phyloP scores from a whole-genome alignment of 164 flowering plant genomes.

The Houttuynia cordata region DNA sequence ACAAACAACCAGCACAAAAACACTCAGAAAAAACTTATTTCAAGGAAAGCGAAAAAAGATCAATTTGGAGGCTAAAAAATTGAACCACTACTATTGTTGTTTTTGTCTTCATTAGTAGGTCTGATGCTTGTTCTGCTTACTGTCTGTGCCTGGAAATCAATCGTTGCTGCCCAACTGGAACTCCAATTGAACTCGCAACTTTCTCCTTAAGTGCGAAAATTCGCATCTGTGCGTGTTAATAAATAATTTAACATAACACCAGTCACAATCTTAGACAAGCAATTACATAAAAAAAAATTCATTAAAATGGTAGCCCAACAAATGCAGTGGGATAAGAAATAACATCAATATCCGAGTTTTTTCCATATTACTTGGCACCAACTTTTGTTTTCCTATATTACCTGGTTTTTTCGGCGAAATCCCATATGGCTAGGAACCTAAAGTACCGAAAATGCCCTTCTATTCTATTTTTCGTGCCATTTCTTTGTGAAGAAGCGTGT shows the following conservation, averaged over 20 bases:
- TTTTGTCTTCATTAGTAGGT: conserved; percentile 33
- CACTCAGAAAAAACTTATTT: neutral
- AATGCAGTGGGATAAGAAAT: too few species aligned
- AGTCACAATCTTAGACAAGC: neutral
- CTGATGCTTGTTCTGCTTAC: conserved; percentile 34
- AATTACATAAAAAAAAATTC: neutral
- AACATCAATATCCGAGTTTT: too few species aligned
- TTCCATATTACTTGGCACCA: too few species aligned
- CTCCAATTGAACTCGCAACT: conserved; percentile 53
- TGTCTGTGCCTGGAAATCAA: conserved; percentile 77
- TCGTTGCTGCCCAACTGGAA: conserved; percentile 85
- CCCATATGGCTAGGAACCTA: too few species aligned
- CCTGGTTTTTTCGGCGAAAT: too few species aligned
- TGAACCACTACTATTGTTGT: conserved; percentile 36
- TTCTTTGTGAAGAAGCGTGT: too few species aligned
- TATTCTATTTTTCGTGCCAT: too few species aligned
- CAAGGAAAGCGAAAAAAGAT: conserved; percentile 1
- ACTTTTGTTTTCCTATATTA: too few species aligned
- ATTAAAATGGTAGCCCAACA: too few species aligned
- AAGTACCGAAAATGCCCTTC: too few species aligned
- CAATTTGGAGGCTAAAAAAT: neutral
- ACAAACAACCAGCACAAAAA: neutral
- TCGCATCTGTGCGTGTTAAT: conserved; percentile 29
- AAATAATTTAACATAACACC: conserved; percentile 14
- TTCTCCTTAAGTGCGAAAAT: conserved; percentile 78